Evolutionary conservation across 2,329 filamentous ascomycete genomes (phyloP), one percentile per base, ranked within the genome.

Genomic region (Arthroderma sp.): DNA sequence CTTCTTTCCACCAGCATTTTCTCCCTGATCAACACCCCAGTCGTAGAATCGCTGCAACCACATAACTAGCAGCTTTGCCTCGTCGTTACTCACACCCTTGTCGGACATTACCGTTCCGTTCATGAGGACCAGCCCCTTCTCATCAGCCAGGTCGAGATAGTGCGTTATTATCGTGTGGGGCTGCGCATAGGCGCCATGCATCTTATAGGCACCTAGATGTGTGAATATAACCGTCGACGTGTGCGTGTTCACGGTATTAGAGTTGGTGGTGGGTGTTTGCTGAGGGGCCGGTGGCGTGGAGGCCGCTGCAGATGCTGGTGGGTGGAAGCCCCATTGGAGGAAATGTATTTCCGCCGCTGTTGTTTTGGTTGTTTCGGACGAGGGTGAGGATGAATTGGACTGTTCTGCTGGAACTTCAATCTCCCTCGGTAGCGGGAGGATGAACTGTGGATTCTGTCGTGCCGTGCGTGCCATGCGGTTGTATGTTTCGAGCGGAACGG

Each of bases 121-220:
- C 71, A 95, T 81, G 50, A 98, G 69, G 9, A 95, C 87, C 28
- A 96, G 58, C 4, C 80, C 85, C 55, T 86, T 85, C 6, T 78
- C 75, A 47, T 74, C 70, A 0, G 77, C 77, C 2, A 95, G 67
- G 62, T 98, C 91, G 10, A 82, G 68, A 64, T 98, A 85, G 64
- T 96, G 87, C 36, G 89, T 95, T 45, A 96, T 71, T 2, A 86
- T 95, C 0, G 91, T 98, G 60, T 98, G 91, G 39, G 91, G 88
- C 63, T 83, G 78, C 38, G 86, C 86, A 59, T 80, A 98, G 63
- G 94, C 85, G 42, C 88, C 88, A 42, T 89, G 75, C 47, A 85
- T 68, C 71, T 96, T 95, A 69, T 83, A 98, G 61, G 95, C 86
- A 10, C 85, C 89, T 30, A 98, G 73, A 58, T 91, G 84, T 0